Evolutionary conservation across 139 green algal genomes (phyloP).

Genomic region (Bryopsis sp.): DNA sequence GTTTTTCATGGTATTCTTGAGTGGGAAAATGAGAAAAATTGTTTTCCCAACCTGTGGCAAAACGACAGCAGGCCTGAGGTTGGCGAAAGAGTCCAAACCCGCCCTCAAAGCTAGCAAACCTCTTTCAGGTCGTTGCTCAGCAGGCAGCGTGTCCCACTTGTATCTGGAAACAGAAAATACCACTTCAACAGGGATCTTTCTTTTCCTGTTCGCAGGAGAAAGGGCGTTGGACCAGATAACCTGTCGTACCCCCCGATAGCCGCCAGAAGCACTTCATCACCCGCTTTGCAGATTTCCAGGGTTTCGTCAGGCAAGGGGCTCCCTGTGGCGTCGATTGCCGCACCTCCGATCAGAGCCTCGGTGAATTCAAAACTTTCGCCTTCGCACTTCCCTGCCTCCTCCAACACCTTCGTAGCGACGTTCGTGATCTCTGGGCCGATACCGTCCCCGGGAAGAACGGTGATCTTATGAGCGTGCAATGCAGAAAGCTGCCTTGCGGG

Average conservation of each 20-base stretch:
- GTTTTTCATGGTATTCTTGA: no score
- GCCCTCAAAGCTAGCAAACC: slow-evolving; percentile 84
- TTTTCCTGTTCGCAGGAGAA: not conserved
- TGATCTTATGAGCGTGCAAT: slow-evolving; percentile 53
- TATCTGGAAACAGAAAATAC: slow-evolving; percentile 52
- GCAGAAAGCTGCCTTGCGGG: no score
- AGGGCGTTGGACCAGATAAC: no score
- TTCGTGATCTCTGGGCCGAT: slow-evolving; percentile 96
- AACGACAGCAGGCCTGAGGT: slow-evolving; percentile 92
- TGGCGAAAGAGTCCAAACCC: slow-evolving; percentile 90
- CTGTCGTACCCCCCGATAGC: slow-evolving; percentile 72
- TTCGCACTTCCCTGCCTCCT: slow-evolving; percentile 50
- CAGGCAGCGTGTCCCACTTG: slow-evolving; percentile 93
- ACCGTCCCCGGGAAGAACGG: slow-evolving; percentile 87
- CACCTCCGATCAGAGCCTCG: slow-evolving; percentile 81
- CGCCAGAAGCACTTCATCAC: slow-evolving; percentile 87
- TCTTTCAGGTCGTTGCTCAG: slow-evolving; percentile 74
- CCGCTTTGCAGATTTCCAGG: slow-evolving; percentile 65
- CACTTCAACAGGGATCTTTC: not conserved
- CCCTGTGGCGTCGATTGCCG: slow-evolving; percentile 87
- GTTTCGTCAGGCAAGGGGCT: slow-evolving; percentile 79
- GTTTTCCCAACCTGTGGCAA: slow-evolving; percentile 44
- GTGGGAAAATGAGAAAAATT: no score
- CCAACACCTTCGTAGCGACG: slow-evolving; percentile 68
- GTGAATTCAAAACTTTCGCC: slow-evolving; percentile 72